Base-by-base conservation (phyloP, 148 eudicot species). In the Silene latifolia region DNA sequence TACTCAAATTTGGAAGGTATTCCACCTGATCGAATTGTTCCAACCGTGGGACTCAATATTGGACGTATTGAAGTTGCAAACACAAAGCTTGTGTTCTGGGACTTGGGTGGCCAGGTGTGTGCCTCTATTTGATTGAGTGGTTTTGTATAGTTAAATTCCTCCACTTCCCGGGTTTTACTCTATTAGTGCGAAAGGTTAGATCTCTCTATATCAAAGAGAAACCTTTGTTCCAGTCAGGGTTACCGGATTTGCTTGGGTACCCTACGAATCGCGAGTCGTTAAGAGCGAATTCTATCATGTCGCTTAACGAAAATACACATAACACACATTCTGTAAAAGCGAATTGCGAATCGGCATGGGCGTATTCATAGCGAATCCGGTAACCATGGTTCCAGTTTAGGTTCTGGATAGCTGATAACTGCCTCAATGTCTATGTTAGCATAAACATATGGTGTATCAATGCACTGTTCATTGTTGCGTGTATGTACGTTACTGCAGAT, bases 81-180 rank as follows among this genome's bases (percentile, higher is more conserved):
- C 77, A 69, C 95, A 73, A 93, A 93, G 80, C 93, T 93, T 75
- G 95, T 93, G 60, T 93, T 93, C 76, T 93, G 98, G 98, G 98
- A 95, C 86, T 89, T 95, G 81, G 99, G 99, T 86, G 99, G 99
- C 79, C 99, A 95, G 99, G 99, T 95, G 79, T 78, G 77, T 79
- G 72, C 48, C 29, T 70, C 5, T 25, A 17, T 70, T 13, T 25
- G 64, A 21, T 21, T 60, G 25, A 20, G 25, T 3, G 64, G 29
- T 21, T 60, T 60, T 60, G 64, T 60, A 60, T 21, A 24, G 29
- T 39, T 39, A 39, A 39, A 39, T 39, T 39, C 44, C 44, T 39
- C 44, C 44, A 39, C 44, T 39, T 7, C 44, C 44, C 9, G 9
- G 9, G 8, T 39, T 39, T 39, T 39, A 39, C 44, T 7, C 7